phyloP scores from a whole-genome alignment of 2,329 filamentous ascomycete species.

The Pseudogymnoascus sp. region DNA sequence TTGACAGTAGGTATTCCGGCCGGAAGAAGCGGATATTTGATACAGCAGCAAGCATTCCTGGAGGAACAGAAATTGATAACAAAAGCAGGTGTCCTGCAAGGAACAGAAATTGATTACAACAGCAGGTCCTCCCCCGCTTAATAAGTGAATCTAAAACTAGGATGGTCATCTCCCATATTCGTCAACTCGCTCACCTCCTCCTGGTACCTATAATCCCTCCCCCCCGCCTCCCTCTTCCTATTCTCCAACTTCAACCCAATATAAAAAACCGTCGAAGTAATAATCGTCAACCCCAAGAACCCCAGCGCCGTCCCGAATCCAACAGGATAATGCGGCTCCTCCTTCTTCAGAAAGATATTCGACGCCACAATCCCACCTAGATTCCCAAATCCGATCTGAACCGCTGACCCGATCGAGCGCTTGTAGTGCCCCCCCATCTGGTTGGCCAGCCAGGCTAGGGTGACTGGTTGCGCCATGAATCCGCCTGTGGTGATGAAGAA shows the following conservation, averaged over 20 bases:
- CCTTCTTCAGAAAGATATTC: constrained; percentile 30
- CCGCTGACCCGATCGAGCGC: constrained; percentile 39
- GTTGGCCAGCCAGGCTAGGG: constrained; percentile 42
- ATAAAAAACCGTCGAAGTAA: constrained; percentile 31
- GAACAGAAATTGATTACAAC: background rate
- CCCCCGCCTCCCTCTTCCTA: constrained; percentile 37
- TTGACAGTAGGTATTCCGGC: background rate
- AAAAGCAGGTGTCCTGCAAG: no score
- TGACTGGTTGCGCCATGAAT: constrained; percentile 29
- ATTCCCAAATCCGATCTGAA: constrained; percentile 44
- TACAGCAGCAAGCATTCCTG: no score
- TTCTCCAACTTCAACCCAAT: constrained; percentile 38
- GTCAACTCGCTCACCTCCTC: constrained; percentile 19
- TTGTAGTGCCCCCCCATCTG: constrained; percentile 47
- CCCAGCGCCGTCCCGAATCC: constrained; percentile 10
- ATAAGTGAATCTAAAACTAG: constrained; percentile 37
- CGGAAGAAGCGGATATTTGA: no score
- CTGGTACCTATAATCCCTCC: constrained; percentile 36
- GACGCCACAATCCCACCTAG: constrained; percentile 32
- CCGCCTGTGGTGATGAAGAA: constrained; percentile 32
- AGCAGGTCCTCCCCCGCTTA: background rate
- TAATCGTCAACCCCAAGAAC: constrained; percentile 30
- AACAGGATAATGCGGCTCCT: constrained; percentile 28
- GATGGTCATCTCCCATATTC: constrained; percentile 46
- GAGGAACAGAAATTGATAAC: no score